Percentiles rank a stretch among this genome's conserved stretches.
These are phyloP conservation scores for Paxillus rubicundulus DNA, from an alignment of 768 basidiomycete genomes.

Conservation along the genomic window DNA sequence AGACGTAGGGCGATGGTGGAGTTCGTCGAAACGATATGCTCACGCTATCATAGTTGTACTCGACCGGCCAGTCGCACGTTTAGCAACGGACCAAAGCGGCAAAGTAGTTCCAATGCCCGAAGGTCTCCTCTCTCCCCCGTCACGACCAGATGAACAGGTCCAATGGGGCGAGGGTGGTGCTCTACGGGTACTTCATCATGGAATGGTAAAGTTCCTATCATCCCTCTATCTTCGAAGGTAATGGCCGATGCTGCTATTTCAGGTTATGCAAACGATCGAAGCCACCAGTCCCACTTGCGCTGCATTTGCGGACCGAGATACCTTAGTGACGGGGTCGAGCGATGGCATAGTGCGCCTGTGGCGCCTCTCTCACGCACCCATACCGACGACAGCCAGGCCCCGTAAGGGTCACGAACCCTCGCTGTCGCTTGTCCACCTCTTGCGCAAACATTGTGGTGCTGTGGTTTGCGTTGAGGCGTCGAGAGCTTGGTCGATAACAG, in stretches of 20 bases:
- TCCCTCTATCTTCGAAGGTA: not conserved
- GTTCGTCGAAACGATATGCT: not conserved
- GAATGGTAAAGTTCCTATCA: slow-evolving; percentile 43
- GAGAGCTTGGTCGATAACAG: slow-evolving; percentile 74
- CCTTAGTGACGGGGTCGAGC: slow-evolving; percentile 75
- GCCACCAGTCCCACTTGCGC: slow-evolving; percentile 70
- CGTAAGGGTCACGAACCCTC: slow-evolving; percentile 27
- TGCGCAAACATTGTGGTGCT: slow-evolving; percentile 75
- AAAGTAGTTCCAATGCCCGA: slow-evolving; percentile 59
- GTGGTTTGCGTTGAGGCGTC: slow-evolving; percentile 72
- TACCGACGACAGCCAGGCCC: slow-evolving; percentile 4
- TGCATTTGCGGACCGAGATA: slow-evolving; percentile 68
- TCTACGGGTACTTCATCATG: slow-evolving; percentile 61
- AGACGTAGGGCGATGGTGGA: slow-evolving; percentile 42
- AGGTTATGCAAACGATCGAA: slow-evolving; percentile 79
- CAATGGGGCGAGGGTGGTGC: slow-evolving; percentile 63
- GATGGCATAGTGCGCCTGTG: slow-evolving; percentile 85
- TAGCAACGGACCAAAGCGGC: slow-evolving; percentile 47
- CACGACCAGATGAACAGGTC: slow-evolving; percentile 63
- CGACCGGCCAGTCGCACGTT: slow-evolving; percentile 34
- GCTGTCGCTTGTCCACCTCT: slow-evolving; percentile 59
- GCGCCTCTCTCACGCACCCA: slow-evolving; percentile 48
- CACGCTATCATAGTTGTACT: slow-evolving; percentile 39
- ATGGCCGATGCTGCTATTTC: slow-evolving; percentile 8
- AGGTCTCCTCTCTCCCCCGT: slow-evolving; percentile 56